Base-by-base conservation (phyloP, 2,329 filamentous ascomycete genomes). In the Penicillium sp. region DNA sequence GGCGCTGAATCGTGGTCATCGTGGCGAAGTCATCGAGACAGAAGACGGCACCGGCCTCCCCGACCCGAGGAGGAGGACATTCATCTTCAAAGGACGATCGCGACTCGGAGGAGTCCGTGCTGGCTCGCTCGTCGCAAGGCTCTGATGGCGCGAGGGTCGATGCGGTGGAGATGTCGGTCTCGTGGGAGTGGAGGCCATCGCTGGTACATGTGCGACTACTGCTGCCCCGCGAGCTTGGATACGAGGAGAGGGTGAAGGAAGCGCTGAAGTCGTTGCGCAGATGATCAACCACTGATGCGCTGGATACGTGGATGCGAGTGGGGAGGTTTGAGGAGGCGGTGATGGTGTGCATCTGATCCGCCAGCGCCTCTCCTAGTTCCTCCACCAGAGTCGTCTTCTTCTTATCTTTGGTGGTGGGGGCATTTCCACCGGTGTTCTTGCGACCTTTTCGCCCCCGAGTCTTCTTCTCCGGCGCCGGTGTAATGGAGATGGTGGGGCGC, bases 21-120 rank as follows among this genome's bases (percentile, higher is more conserved):
- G 64, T 63, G n/a, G 57, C 54, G 46, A 69, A 63, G 36, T 69
- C 66, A 8, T 60, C 48, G 1, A 69, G 54, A 4, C 52, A 59
- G 46, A 64, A 66, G 5, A 66, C 60, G 18, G 39, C 45, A 3
- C 53, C 51, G 33, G 32, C 11, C 24, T 11, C 13, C 5, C 9
- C 24, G 4, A 12, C 6, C 12, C 18, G 24, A 4, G 39, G 6
- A n/a, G n/a, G 8, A 38, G 36, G 12, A 38, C 11, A 18, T 28
- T 50, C 46, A 4, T 50, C 27, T 4, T 8, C 27, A 3, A 4
- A 27, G 28, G 32, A 37, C 4, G 41, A 5, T 1, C 44, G 46
- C n/a, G 25, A 33, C 8, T n/a, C 33, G 18, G 38, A 12, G 1
- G 38, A 18, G 6, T 51, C 46, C 1, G 7, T 47, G 29, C 25